Conservation (phyloP, 192 early-diverging fungal species). For the Rhizophlyctis rosea region DNA sequence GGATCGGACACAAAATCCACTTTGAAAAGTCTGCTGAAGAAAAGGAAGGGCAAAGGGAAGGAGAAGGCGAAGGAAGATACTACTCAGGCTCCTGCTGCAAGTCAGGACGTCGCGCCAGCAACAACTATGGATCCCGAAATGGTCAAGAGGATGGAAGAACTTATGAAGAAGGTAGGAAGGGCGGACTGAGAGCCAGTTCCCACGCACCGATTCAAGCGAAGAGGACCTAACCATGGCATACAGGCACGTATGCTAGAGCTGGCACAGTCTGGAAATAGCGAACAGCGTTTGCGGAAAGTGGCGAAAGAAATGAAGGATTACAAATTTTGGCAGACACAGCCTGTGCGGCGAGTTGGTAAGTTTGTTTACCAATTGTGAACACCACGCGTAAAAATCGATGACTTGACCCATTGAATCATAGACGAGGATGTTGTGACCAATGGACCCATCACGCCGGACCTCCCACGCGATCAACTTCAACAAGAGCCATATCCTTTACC, state of each 20-base stretch:
- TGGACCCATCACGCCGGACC: slow-evolving; percentile 79
- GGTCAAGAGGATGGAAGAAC: slow-evolving; percentile 6
- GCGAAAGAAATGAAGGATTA: slow-evolving; percentile 52
- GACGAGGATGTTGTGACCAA: slow-evolving; percentile 69
- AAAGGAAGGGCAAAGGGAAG: too few relatives aligned
- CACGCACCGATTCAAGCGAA: not conserved
- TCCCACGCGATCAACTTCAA: slow-evolving; percentile 71
- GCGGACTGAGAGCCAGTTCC: not conserved
- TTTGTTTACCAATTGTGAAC: not conserved
- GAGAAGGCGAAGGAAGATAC: too few relatives aligned
- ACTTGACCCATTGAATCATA: slow-evolving; percentile 25
- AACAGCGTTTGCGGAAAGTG: slow-evolving; percentile 19
- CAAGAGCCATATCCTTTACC: slow-evolving; percentile 81
- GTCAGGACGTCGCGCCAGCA: too few relatives aligned
- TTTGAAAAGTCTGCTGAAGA: too few relatives aligned
- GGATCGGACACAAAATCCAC: too few relatives aligned
- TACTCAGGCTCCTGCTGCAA: too few relatives aligned
- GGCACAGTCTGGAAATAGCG: slow-evolving; percentile 1
- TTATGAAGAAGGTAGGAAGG: slow-evolving; percentile 10
- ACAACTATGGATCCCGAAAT: not conserved
- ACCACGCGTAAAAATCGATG: slow-evolving; percentile 11
- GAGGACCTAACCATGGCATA: not conserved
- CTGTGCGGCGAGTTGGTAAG: slow-evolving; percentile 76
- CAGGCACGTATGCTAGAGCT: not conserved
- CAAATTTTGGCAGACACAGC: slow-evolving; percentile 98